phyloP scores from a whole-genome alignment of 805 yeast genomes.

The Lipomyces lipofer region DNA sequence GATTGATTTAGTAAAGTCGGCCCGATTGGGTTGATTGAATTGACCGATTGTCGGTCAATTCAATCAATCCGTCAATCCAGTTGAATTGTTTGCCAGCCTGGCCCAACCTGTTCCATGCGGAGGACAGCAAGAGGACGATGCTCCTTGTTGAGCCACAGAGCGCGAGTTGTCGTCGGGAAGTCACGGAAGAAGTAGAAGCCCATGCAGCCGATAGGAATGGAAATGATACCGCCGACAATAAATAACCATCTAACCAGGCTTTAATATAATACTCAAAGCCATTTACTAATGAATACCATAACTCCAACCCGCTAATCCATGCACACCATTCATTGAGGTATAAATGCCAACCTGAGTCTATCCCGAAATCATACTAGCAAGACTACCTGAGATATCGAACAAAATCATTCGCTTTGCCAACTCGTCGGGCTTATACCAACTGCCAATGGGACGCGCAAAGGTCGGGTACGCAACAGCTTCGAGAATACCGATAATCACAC shows the following conservation, averaged over 20 bases:
- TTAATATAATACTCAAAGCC: slow-evolving; percentile 49
- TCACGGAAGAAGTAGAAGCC: slow-evolving; percentile 49
- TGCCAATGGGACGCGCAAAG: slow-evolving; percentile 43
- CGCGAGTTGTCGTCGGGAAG: slow-evolving; percentile 43
- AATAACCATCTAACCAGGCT: slow-evolving; percentile 59
- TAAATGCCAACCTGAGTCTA: slow-evolving; percentile 54
- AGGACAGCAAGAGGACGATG: neutral
- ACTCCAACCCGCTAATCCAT: slow-evolving; percentile 44
- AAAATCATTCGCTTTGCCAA: slow-evolving; percentile 47
- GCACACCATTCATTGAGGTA: slow-evolving; percentile 27
- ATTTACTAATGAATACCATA: slow-evolving; percentile 60
- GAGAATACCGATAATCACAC: slow-evolving; percentile 67
- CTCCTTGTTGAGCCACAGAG: neutral
- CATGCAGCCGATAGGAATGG: slow-evolving; percentile 20
- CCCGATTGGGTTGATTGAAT: neutral
- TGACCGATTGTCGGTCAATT: neutral
- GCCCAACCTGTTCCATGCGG: slow-evolving; percentile 9
- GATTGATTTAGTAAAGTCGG: neutral
- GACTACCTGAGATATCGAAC: slow-evolving; percentile 43
- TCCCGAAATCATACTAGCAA: slow-evolving; percentile 49
- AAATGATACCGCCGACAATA: slow-evolving; percentile 59
- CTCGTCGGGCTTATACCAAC: slow-evolving; percentile 58
- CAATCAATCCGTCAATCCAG: no score
- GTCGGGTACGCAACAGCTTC: slow-evolving; percentile 67
- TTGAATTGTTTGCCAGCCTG: no score